Percentiles rank a stretch among this genome's conserved stretches.
Evolutionary conservation across 345 rosid genomes (phyloP).

Genomic region (Stellera chamaejasme): DNA sequence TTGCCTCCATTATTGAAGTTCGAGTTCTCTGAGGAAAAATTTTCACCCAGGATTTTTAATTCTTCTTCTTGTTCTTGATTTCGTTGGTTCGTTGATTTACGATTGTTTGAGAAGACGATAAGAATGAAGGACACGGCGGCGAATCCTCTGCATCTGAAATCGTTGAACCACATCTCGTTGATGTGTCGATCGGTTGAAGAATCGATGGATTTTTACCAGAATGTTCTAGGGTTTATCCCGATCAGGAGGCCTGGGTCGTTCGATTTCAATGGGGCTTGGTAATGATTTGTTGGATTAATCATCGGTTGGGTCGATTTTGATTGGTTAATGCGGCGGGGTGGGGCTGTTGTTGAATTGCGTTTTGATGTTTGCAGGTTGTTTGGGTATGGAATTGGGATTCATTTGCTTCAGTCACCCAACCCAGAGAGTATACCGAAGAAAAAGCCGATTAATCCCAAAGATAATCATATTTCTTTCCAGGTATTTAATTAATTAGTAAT

Average conservation of each 20-base stretch:
- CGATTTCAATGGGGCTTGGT: slow-evolving; percentile 91
- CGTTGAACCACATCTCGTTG: slow-evolving; percentile 75
- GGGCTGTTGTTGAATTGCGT: not conserved
- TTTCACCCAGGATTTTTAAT: not conserved
- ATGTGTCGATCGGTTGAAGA: slow-evolving; percentile 58
- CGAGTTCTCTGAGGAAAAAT: not conserved
- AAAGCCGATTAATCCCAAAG: slow-evolving; percentile 69
- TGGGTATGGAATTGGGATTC: slow-evolving; percentile 71
- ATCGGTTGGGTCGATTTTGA: not conserved
- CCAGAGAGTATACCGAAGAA: slow-evolving; percentile 58
- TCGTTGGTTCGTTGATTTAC: not conserved
- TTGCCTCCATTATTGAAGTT: not conserved
- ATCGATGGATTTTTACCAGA: slow-evolving; percentile 63
- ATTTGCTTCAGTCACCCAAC: slow-evolving; percentile 60
- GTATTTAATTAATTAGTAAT: slow-evolving; percentile 24
- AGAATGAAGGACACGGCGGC: slow-evolving; percentile 28
- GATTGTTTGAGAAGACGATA: slow-evolving; percentile 5
- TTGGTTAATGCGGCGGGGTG: not conserved
- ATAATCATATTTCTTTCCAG: slow-evolving; percentile 86
- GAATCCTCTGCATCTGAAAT: slow-evolving; percentile 72
- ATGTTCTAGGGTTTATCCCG: slow-evolving; percentile 67
- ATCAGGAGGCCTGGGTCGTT: slow-evolving; percentile 82
- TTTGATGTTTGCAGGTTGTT: slow-evolving; percentile 39
- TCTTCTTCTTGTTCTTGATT: not conserved
- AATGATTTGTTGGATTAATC: slow-evolving; percentile 1